phyloP scores from a whole-genome alignment of 2,329 filamentous ascomycete genomes.

The Hortaea sp. region DNA sequence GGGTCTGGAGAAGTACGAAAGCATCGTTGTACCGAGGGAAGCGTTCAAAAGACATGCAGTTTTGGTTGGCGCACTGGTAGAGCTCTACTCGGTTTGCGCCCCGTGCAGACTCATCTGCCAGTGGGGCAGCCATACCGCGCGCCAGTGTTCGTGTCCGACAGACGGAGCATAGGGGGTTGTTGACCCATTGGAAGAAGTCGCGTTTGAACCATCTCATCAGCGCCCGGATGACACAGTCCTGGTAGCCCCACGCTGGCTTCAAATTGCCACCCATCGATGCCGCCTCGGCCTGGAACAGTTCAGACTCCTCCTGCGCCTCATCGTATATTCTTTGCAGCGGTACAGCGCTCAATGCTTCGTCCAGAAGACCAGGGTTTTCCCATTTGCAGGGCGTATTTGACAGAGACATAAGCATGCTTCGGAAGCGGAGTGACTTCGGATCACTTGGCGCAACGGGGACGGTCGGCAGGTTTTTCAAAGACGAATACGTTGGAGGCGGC shows the following conservation, averaged over 20 bases:
- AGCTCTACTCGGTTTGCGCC: slow-evolving; percentile 82
- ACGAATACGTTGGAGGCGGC: slow-evolving; percentile 51
- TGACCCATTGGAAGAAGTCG: slow-evolving; percentile 92
- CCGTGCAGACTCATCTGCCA: slow-evolving; percentile 79
- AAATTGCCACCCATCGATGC: slow-evolving; percentile 69
- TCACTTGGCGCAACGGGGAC: slow-evolving; percentile 62
- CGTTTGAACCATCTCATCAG: slow-evolving; percentile 93
- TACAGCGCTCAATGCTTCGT: slow-evolving; percentile 79
- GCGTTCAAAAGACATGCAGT: slow-evolving; percentile 70
- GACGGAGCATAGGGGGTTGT: slow-evolving; percentile 77
- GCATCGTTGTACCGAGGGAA: slow-evolving; percentile 94
- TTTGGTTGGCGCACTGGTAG: slow-evolving; percentile 70
- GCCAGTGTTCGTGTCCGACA: slow-evolving; percentile 77
- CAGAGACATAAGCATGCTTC: slow-evolving; percentile 70
- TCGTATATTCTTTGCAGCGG: slow-evolving; percentile 85
- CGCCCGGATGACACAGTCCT: slow-evolving; percentile 88
- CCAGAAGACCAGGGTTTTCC: slow-evolving; percentile 88
- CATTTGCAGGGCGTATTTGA: slow-evolving; percentile 87
- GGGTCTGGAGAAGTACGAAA: slow-evolving; percentile 79
- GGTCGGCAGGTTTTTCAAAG: slow-evolving; percentile 54
- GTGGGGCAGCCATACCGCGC: slow-evolving; percentile 72
- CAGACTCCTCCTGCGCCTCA: slow-evolving; percentile 86
- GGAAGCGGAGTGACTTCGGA: slow-evolving; percentile 38
- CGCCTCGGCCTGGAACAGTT: slow-evolving; percentile 78
- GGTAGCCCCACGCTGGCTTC: slow-evolving; percentile 88